Conservation (phyloP, 768 basidiomycete species). For the Lactarius quietus region DNA sequence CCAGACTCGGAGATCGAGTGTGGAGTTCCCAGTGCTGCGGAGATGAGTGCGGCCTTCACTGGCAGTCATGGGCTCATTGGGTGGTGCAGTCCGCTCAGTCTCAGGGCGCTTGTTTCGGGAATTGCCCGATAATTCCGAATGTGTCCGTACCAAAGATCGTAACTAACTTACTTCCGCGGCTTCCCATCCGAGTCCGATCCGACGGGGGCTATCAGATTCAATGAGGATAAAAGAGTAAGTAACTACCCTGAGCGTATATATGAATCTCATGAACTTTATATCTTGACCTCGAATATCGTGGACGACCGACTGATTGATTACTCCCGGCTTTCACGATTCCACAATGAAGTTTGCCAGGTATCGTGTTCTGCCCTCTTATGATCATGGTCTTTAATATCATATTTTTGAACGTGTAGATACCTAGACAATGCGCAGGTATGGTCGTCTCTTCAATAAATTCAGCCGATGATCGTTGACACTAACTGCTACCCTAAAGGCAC, state of each 20-base stretch:
- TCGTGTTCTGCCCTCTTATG: neutral
- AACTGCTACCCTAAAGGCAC: constrained; percentile 13
- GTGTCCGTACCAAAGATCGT: neutral
- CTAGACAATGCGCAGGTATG: constrained; percentile 24
- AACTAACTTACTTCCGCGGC: neutral
- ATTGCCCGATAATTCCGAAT: too few species aligned
- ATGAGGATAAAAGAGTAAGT: neutral
- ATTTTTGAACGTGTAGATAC: constrained; percentile 15
- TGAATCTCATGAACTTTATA: neutral
- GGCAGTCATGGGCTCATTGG: too few species aligned
- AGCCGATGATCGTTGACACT: neutral
- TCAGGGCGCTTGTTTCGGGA: neutral
- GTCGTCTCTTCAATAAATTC: neutral
- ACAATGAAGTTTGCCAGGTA: constrained; percentile 27
- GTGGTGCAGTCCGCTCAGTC: too few species aligned
- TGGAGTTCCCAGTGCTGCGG: neutral
- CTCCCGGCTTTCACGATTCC: neutral
- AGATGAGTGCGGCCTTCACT: neutral
- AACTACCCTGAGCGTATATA: neutral
- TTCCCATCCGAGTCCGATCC: neutral
- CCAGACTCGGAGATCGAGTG: constrained; percentile 2
- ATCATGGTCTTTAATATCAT: neutral
- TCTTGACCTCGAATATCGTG: neutral
- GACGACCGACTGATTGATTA: neutral
- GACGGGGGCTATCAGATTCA: neutral